These are phyloP conservation scores for Penicillium lividum DNA, from an alignment of 495 filamentous ascomycete genomes.

Conservation along the genomic window DNA sequence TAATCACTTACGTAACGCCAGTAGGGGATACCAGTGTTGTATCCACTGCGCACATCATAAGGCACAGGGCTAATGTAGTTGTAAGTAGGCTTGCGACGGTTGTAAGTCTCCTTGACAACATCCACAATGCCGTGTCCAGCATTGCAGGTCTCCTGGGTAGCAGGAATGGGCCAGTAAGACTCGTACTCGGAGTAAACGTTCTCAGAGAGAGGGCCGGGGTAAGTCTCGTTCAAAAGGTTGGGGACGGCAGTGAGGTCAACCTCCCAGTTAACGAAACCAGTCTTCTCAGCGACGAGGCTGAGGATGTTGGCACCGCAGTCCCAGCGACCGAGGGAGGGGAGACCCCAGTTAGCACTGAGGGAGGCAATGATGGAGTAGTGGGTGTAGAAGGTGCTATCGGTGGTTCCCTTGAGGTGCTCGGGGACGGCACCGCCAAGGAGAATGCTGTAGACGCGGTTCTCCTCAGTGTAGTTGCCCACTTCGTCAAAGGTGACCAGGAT, in stretches of 20 bases:
- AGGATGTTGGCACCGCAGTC: conserved; percentile 70
- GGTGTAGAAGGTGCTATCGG: conserved; percentile 64
- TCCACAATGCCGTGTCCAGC: conserved; percentile 41
- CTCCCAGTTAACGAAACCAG: conserved; percentile 52
- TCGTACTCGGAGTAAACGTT: conserved; percentile 30
- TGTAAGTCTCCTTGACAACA: conserved; percentile 37
- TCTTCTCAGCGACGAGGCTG: conserved; percentile 53
- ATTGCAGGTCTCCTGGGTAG: conserved; percentile 38
- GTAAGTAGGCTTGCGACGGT: conserved; percentile 27
- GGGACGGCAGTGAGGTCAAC: conserved; percentile 33
- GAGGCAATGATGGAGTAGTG: conserved; percentile 67
- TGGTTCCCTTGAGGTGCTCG: conserved; percentile 53
- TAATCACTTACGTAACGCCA: conserved; percentile 3
- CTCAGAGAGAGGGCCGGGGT: conserved; percentile 41
- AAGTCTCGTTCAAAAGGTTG: conserved; percentile 43
- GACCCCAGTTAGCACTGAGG: conserved; percentile 64
- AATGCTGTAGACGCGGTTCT: conserved; percentile 58
- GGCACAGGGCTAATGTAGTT: conserved; percentile 44
- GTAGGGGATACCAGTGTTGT: conserved; percentile 25
- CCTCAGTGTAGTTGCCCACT: conserved; percentile 56
- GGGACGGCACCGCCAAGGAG: conserved; percentile 64
- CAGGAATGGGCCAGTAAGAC: conserved; percentile 37
- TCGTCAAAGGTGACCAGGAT: conserved; percentile 69
- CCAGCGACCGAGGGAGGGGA: conserved; percentile 65
- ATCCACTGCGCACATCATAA: conserved; percentile 29